Evolutionary conservation across 73 alveolate genomes (phyloP).

Genomic region (Paramecium biaurelia): DNA sequence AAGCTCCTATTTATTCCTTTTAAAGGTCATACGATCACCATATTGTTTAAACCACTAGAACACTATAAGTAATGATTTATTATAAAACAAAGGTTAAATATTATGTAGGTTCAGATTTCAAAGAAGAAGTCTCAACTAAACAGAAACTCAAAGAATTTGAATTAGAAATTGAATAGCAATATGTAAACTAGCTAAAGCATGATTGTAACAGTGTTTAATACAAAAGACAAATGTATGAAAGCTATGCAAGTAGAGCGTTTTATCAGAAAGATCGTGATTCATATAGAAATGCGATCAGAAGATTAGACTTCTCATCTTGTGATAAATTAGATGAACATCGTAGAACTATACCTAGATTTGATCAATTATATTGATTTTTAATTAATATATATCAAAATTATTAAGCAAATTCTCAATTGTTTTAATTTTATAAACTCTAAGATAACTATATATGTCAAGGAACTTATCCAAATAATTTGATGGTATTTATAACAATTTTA

Average conservation of each 20-base stretch:
- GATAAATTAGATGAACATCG: not conserved
- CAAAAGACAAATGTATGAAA: not conserved
- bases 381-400: not conserved
- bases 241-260: not conserved
- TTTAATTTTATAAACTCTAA: no score
- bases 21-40: not conserved
- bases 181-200: slow-evolving; percentile 10
- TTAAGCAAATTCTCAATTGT: not conserved
- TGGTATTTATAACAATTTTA: no score
- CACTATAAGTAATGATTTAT: not conserved
- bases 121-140: not conserved
- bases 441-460: no score
- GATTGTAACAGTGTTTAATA: not conserved
- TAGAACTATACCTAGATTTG: not conserved
- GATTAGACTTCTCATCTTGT: slow-evolving; percentile 24
- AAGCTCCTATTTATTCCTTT: not conserved
- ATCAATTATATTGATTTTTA: slow-evolving; percentile 14
- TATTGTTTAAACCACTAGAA: not conserved
- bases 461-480: no score
- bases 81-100: not conserved
- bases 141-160: not conserved
- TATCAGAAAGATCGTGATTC: slow-evolving; percentile 13
- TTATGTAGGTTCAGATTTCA: not conserved
- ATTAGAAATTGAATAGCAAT: not conserved
- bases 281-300: not conserved